phyloP scores from a whole-genome alignment of 2,329 filamentous ascomycete genomes.

The Beauveria australis region DNA sequence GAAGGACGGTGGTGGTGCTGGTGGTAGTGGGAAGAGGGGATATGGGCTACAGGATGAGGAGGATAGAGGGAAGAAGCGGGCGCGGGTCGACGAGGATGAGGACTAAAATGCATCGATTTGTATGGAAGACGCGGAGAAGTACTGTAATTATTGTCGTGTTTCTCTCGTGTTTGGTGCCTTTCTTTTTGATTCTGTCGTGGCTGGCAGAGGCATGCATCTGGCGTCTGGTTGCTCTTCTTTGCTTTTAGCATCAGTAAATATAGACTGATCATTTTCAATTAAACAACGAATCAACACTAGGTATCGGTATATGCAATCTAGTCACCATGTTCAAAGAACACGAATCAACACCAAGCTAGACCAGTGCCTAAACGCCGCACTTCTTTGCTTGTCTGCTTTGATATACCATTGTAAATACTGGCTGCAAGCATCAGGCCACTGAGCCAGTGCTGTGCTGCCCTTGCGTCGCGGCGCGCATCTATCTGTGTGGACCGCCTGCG shows the following conservation, averaged over 20 bases:
- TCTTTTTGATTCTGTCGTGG: neutral
- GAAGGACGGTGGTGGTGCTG: constrained; percentile 31
- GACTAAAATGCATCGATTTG: constrained; percentile 15
- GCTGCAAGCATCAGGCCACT: neutral
- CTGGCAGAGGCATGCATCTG: constrained; percentile 3
- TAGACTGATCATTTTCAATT: too few species aligned
- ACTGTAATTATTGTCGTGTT: neutral
- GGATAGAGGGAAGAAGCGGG: constrained; percentile 58
- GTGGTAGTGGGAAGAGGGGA: constrained; percentile 48
- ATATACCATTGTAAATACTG: too few species aligned
- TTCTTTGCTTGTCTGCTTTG: too few species aligned
- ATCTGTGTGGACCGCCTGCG: neutral
- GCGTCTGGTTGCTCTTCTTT: neutral
- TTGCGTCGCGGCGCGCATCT: too few species aligned
- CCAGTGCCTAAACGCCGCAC: too few species aligned
- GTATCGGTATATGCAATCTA: too few species aligned
- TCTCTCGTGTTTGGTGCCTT: neutral
- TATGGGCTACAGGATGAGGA: constrained; percentile 67
- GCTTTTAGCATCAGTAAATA: neutral
- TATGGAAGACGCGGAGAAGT: neutral
- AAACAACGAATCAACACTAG: too few species aligned
- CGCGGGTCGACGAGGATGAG: constrained; percentile 65
- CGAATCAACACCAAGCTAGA: too few species aligned
- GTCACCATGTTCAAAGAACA: too few species aligned
- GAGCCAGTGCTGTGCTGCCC: neutral